A percentile compares a stretch with the other conserved stretches of the same genome.
phyloP scores from a whole-genome alignment of 306 rosid genomes.

The Vigna mungo region DNA sequence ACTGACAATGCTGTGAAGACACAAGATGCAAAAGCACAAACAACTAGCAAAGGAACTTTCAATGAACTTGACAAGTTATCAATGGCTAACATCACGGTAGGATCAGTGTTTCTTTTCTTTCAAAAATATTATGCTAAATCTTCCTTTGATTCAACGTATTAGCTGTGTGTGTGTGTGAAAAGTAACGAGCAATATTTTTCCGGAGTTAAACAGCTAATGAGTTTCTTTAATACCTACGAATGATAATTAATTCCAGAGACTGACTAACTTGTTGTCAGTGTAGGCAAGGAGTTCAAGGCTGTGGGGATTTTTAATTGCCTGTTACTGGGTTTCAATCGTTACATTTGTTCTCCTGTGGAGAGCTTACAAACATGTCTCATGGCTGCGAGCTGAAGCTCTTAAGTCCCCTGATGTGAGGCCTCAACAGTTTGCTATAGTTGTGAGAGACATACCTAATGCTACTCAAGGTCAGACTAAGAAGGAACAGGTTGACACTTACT shows the following conservation, averaged over 20 bases:
- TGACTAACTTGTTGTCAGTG: constrained; percentile 39
- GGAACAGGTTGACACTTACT: constrained; percentile 81
- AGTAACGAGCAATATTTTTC: background rate
- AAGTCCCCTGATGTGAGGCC: constrained; percentile 69
- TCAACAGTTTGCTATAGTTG: constrained; percentile 81
- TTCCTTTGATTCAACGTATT: constrained; percentile 22
- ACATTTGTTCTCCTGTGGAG: constrained; percentile 77
- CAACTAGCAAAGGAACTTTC: constrained; percentile 64
- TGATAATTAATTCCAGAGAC: constrained; percentile 9
- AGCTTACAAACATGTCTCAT: constrained; percentile 73
- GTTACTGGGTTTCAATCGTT: constrained; percentile 86
- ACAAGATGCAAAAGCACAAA: background rate
- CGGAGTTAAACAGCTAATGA: background rate
- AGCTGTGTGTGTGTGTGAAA: background rate
- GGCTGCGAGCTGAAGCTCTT: constrained; percentile 70
- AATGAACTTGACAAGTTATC: constrained; percentile 74
- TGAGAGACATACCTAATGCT: constrained; percentile 87
- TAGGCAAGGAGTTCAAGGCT: constrained; percentile 67
- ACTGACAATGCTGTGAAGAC: constrained; percentile 53
- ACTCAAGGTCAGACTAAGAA: constrained; percentile 68
- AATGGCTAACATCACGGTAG: constrained; percentile 71
- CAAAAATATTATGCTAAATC: constrained; percentile 1
- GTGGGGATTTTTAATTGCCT: constrained; percentile 79
- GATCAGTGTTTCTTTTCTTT: constrained; percentile 15
- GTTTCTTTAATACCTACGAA: constrained; percentile 20